Evolutionary conservation across 768 basidiomycete species (phyloP), one percentile per base, ranked within the genome.

Genomic region (Psilocybe tampanensis): DNA sequence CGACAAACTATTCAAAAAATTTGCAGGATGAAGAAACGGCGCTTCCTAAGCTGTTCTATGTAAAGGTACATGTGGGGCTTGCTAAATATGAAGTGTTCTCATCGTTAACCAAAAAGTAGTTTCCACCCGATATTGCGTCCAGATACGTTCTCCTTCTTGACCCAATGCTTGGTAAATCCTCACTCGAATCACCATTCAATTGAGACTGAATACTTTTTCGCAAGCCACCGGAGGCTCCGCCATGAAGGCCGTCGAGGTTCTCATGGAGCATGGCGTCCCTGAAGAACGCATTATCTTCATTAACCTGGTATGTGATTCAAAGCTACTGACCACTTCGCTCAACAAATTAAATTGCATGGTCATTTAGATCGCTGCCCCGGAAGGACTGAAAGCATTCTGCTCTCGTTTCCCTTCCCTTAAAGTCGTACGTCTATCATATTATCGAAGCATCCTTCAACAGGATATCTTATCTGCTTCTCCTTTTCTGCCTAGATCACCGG

Each of bases 271-370:
- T 66, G 92, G 92, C 18, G 97, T 99, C 26, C 89, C 92, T 15
- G 94, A 97, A 72, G 94, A 97, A 56, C 85, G 94, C 54, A 96
- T 98, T 59, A 90, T 97, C 61, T 97, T 98, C 73, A 84, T 97
- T 58, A 96, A 98, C 69, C 74, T 98, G 68, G 95, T 94, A 54
- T 52, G 84, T 56, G 8, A 59, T 56, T 47, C 54, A 9, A n/a
- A 9, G 52, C 52, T 19, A 11, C 47, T 26, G 39, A n/a, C n/a
- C n/a, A n/a, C 24, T 62, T 24, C 21, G 22, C 18, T 21, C n/a
- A 44, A 3, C 44, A 34, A 32, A n/a, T 18, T 21, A 19, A 32
- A 13, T n/a, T n/a, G n/a, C n/a, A n/a, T 47, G 12, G 60, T 8
- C n/a, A 42, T 15, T 8, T 58, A 95, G 95, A 88, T 97, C 55